phyloP scores from a whole-genome alignment of 176 grass and related monocot genomes.

The Bolboschoenus planiculmis region DNA sequence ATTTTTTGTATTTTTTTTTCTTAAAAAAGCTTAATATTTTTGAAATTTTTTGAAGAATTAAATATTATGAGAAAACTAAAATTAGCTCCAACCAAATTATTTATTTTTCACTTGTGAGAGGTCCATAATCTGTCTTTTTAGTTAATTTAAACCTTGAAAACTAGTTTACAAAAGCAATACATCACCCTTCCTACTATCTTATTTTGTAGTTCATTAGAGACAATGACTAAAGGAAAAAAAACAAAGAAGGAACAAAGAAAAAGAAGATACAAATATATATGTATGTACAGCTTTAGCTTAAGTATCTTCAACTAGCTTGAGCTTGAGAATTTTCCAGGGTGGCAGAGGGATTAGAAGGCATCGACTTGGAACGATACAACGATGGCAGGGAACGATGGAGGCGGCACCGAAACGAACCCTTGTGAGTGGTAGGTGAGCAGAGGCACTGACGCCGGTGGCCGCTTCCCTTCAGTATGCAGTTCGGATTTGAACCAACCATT shows the following conservation, averaged over 20 bases:
- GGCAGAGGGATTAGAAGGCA: background rate
- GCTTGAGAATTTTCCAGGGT: background rate
- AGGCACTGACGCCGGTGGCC: constrained; percentile 1
- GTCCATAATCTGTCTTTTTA: background rate
- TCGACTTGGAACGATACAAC: constrained; percentile 7
- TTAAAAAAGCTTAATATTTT: no score
- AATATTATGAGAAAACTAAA: no score
- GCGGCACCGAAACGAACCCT: constrained; percentile 19
- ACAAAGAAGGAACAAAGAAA: background rate
- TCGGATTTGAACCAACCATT: background rate
- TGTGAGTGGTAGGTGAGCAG: constrained; percentile 18
- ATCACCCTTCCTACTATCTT: background rate
- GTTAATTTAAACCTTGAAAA: background rate
- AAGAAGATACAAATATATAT: background rate
- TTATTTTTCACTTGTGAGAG: no score
- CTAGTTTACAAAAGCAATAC: background rate
- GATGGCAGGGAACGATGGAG: constrained; percentile 7
- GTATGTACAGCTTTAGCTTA: background rate
- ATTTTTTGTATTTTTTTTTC: no score
- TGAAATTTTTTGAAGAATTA: no score
- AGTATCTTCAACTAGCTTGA: background rate
- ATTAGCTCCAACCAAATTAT: no score
- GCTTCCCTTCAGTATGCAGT: background rate
- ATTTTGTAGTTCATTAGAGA: background rate
- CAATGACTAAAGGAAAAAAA: background rate